Base-by-base conservation (phyloP, 1,139 yeast species). In the Protomyces arabidopsidicola region DNA sequence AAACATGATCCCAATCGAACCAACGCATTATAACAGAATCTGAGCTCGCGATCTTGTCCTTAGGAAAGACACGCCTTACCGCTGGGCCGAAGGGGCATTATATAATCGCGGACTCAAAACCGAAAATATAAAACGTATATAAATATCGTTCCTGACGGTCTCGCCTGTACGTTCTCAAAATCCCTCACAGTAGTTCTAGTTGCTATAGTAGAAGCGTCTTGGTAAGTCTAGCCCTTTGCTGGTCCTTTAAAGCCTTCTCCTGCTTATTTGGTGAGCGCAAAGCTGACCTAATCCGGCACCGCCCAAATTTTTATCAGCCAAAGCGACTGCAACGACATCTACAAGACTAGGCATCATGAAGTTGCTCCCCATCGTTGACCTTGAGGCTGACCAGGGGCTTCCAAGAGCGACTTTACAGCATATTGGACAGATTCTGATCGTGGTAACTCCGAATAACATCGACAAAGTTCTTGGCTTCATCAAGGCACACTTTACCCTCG, bases 321-420 rank as follows among this genome's bases (percentile, higher is more conserved):
- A 8, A 2, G 31, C 31, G 4, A 27, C 8, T 8, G 6, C 31
- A 8, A 24, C 27, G 27, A 27, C 31, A 27, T 27, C 31, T 27
- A 27, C 31, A 27, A 27, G 4, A 27, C 31, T 5, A 2, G 6
- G 6, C 31, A 36, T 12, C 42, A 58, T 58, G 62, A 58, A 52
- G 56, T 31, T 58, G n/a, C 42, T 58, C 10, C 62, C 62, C 12
- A 38, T 52, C 10, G 38, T 58, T 12, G n/a, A 16, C 10, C 45
- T 50, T 10, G 42, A 16, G 16, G 39, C 16, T 8, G 16, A 31
- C 4, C 52, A 31, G 12, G 31, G 51, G 2, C 52, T 58, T 12
- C 62, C 62, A 16, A 55, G 62, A n/a, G 52, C 42, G 22, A 35
- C 56, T 6, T n/a, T 58, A 16, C 62, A 58, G 45, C 62, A 58